phyloP scores from a whole-genome alignment of 257 asterid genomes.

The Galeopsis tetrahit region DNA sequence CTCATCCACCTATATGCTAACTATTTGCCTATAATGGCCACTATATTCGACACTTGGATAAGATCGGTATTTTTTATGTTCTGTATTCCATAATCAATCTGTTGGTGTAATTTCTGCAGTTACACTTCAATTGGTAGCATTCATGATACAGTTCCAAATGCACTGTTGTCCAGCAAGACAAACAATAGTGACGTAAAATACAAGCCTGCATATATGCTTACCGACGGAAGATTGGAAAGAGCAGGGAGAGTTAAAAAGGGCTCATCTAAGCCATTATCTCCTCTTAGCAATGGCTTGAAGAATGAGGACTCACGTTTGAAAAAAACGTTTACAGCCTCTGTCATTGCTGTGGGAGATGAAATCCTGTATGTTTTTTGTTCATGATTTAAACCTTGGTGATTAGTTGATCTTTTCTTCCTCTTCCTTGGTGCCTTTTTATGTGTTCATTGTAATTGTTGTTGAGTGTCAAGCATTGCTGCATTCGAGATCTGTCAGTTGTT shows the following conservation, averaged over 20 bases:
- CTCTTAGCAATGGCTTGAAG: constrained; percentile 60
- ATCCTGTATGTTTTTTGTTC: constrained; percentile 74
- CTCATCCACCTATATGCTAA: not conserved
- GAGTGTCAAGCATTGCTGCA: constrained; percentile 2
- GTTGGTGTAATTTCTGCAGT: constrained; percentile 43
- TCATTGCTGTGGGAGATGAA: constrained; percentile 88
- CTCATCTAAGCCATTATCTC: constrained; percentile 45
- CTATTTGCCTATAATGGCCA: not conserved
- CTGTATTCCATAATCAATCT: constrained; percentile 12
- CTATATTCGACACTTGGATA: not conserved
- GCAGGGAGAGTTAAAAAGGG: constrained; percentile 83
- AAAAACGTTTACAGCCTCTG: constrained; percentile 64
- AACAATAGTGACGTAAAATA: constrained; percentile 50
- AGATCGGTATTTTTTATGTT: not conserved
- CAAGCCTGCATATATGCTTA: constrained; percentile 82
- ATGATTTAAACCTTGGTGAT: not conserved
- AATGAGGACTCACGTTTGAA: constrained; percentile 44
- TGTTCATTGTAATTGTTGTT: not conserved
- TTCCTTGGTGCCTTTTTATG: constrained; percentile 16
- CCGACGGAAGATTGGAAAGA: constrained; percentile 94
- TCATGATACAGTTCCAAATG: constrained; percentile 91
- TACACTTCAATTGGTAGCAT: constrained; percentile 97
- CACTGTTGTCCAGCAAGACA: constrained; percentile 58
- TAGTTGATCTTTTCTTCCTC: constrained; percentile 21
- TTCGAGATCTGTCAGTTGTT: too few species aligned